These are phyloP conservation scores for Pichia sp. DNA, from an alignment of 1,139 yeast genomes.

Conservation along the genomic window DNA sequence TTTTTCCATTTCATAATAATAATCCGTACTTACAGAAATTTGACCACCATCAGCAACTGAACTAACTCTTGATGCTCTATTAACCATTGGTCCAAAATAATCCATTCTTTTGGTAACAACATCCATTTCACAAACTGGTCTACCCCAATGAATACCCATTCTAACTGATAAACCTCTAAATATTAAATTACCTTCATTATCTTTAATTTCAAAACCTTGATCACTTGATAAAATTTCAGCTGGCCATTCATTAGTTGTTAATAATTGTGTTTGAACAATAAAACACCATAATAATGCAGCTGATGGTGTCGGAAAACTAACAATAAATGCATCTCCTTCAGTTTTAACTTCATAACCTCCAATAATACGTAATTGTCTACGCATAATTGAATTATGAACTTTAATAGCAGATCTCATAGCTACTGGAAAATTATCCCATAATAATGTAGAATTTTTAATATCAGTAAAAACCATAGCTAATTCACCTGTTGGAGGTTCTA, in stretches of 20 bases:
- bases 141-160: constrained; percentile 98
- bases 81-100: constrained; percentile 97
- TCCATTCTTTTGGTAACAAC: constrained; percentile 96
- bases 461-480: constrained; percentile 95
- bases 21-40: constrained; percentile 78
- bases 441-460: constrained; percentile 84
- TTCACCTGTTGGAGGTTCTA: constrained; percentile 91
- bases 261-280: constrained; percentile 78
- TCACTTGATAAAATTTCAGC: constrained; percentile 79
- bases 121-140: constrained; percentile 93
- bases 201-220: constrained; percentile 82
- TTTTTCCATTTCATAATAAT: constrained; percentile 61
- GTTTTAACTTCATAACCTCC: constrained; percentile 98
- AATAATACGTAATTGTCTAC: constrained; percentile 83
- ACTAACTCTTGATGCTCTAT: constrained; percentile 87
- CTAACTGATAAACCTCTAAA: constrained; percentile 90
- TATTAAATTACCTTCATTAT: constrained; percentile 53
- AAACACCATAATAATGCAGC: constrained; percentile 93
- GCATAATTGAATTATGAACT: constrained; percentile 88
- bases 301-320: constrained; percentile 91
- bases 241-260: constrained; percentile 88
- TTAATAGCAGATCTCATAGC: constrained; percentile 97
- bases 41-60: constrained; percentile 99
- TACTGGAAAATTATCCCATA: constrained; percentile 90
- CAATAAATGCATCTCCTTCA: constrained; percentile 99